A percentile compares a stretch with the other conserved stretches of the same genome.
These are phyloP conservation scores for Crithidia thermophila DNA, from an alignment of 208 protist genomes.

Conservation along the genomic window DNA sequence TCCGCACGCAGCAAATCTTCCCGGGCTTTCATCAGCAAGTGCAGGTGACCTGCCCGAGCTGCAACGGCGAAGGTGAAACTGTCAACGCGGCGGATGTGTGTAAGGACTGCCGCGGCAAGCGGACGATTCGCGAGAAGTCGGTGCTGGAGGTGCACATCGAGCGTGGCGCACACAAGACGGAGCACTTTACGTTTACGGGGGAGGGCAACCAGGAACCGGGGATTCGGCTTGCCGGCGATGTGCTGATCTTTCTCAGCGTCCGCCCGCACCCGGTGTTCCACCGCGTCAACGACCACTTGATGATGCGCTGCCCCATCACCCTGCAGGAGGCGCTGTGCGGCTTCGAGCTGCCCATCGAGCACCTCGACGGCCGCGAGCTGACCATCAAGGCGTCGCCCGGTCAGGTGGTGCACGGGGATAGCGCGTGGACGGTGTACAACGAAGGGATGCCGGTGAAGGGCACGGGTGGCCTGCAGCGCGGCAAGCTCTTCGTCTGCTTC, in stretches of 20 bases:
- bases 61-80: slow-evolving; percentile 84
- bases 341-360: slow-evolving; percentile 84
- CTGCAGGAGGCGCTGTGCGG: slow-evolving; percentile 95
- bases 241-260: slow-evolving; percentile 95
- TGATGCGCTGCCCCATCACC: slow-evolving; percentile 86
- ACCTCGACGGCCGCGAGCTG: slow-evolving; percentile 88
- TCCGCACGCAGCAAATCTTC: slow-evolving; percentile 92
- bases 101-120: slow-evolving; percentile 91
- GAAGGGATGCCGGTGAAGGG: slow-evolving; percentile 93
- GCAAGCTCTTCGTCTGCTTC: slow-evolving; percentile 88
- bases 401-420: slow-evolving; percentile 79
- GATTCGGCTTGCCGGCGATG: slow-evolving; percentile 92
- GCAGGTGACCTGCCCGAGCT: slow-evolving; percentile 89
- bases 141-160: slow-evolving; percentile 96
- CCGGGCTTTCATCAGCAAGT: slow-evolving; percentile 95
- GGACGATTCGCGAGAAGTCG: slow-evolving; percentile 91
- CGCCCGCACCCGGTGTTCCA: slow-evolving; percentile 93
- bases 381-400: slow-evolving; percentile 64
- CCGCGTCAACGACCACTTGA: slow-evolving; percentile 93
- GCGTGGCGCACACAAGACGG: slow-evolving; percentile 91
- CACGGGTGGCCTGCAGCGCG: slow-evolving; percentile 71
- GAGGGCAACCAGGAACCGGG: slow-evolving; percentile 95
- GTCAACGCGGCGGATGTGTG: slow-evolving; percentile 92
- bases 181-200: slow-evolving; percentile 94
- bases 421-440: slow-evolving; percentile 67